Evolutionary conservation across 306 rosid species (phyloP), one percentile per base, ranked within the genome.

Genomic region (Quercus variabilis): DNA sequence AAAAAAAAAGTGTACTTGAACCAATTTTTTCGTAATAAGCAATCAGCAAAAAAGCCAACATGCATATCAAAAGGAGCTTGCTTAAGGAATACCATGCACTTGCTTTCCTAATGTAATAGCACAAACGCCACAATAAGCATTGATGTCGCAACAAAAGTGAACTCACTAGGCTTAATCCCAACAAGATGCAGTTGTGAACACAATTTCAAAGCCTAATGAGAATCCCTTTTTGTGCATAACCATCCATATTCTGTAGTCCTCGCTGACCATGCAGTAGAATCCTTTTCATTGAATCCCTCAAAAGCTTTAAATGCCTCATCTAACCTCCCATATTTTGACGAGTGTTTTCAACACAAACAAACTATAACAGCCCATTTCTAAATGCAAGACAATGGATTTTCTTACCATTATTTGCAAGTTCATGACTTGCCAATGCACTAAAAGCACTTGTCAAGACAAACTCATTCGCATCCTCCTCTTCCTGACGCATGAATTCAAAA

Each of bases 1-100:
- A 1, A 0, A 35, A 6, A 6, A 6, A 38, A 33, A 33, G 38
- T 7, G 2, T 7, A 38, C 46, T 7, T 7, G 46, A 38, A 38
- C 46, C 11, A 10, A 7, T 38, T 38, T 8, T 38, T 38, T 38
- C 2, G 46, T 1, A 38, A 38, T 38, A 7, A 38, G 46, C 46
- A 38, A 38, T 7, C 11, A 38, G 46, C 43, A 7, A 38, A 38
- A 38, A 38, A 38, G 43, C 43, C 43, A 38, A 91, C 93, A 69
- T 92, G 92, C 93, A 91, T 93, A 85, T 93, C 95, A 76, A 93
- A 96, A 86, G 92, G 83, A 74, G 97, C 89, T 30, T 94, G 83
- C 88, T 92, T 74, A 88, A 38, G 3, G 91, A 79, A 89, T 81
- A 92, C 92, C 79, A 78, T 92, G 98, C 78, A 92, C 11, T 76